phyloP scores from a whole-genome alignment of 352 stramenopile genomes.

The Globisporangium recalcitrans region DNA sequence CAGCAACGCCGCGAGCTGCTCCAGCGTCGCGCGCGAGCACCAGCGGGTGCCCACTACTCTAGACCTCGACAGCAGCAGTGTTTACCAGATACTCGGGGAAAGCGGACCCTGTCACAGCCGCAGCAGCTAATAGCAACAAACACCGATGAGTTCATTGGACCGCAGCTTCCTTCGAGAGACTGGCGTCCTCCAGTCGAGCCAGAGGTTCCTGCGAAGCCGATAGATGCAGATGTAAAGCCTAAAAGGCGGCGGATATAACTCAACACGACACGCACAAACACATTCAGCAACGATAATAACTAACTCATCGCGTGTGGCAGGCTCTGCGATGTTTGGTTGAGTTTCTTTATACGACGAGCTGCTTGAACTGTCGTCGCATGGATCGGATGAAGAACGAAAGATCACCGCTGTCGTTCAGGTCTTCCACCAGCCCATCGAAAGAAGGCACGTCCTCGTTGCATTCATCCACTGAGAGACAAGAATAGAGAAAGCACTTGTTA shows the following conservation, averaged over 20 bases:
- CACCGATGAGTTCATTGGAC: slow-evolving; percentile 11
- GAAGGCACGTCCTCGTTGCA: slow-evolving; percentile 50
- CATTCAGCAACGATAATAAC: slow-evolving; percentile 11
- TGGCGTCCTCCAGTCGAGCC: background rate
- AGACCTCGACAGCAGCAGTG: background rate
- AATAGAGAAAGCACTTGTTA: background rate
- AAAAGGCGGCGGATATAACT: slow-evolving; percentile 11
- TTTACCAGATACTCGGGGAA: background rate
- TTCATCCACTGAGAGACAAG: slow-evolving; percentile 41
- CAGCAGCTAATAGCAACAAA: background rate
- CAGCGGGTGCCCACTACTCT: background rate
- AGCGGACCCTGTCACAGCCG: background rate
- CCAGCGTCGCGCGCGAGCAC: slow-evolving; percentile 9
- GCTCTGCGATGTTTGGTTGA: background rate
- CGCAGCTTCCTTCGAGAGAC: background rate
- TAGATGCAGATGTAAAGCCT: background rate
- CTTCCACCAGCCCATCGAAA: slow-evolving; percentile 41
- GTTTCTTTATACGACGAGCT: slow-evolving; percentile 29
- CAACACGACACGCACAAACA: background rate
- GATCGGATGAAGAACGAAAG: slow-evolving; percentile 71
- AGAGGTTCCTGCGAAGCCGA: background rate
- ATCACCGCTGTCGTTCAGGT: slow-evolving; percentile 63
- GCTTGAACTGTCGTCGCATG: slow-evolving; percentile 78
- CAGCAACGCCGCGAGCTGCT: slow-evolving; percentile 49
- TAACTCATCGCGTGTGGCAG: slow-evolving; percentile 1